phyloP scores from a whole-genome alignment of 2,329 filamentous ascomycete genomes.

The Taxawa tesnikishii region DNA sequence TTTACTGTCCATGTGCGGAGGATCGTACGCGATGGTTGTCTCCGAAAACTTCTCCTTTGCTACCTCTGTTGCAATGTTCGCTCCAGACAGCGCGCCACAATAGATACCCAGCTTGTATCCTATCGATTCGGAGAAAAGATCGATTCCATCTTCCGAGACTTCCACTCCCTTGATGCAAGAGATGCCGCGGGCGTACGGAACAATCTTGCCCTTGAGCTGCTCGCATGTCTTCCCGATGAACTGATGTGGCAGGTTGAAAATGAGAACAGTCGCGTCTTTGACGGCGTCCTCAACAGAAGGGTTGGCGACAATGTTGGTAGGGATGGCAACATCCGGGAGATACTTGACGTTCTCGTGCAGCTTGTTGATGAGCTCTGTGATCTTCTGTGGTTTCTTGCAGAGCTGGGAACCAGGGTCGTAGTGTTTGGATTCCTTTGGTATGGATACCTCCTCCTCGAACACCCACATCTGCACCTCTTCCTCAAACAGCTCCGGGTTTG shows the following conservation, averaged over 20 bases:
- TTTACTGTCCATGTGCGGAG: constrained; percentile 75
- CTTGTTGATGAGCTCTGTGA: constrained; percentile 82
- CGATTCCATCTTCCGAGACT: constrained; percentile 73
- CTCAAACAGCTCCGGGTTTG: constrained; percentile 71
- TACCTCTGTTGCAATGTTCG: constrained; percentile 93
- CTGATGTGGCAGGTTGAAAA: constrained; percentile 95
- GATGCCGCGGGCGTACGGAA: constrained; percentile 85
- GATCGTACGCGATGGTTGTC: constrained; percentile 93
- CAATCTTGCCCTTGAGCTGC: constrained; percentile 73
- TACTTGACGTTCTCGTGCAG: constrained; percentile 97
- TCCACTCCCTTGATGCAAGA: constrained; percentile 98
- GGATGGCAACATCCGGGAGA: constrained; percentile 75
- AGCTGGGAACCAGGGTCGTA: constrained; percentile 49
- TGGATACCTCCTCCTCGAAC: constrained; percentile 76
- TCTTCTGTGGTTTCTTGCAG: constrained; percentile 62
- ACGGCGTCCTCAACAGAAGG: constrained; percentile 70
- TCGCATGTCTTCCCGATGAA: constrained; percentile 84
- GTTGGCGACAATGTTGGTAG: constrained; percentile 73
- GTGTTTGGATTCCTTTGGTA: constrained; percentile 59
- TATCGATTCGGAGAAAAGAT: constrained; percentile 90
- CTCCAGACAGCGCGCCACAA: constrained; percentile 87
- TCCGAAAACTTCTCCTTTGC: constrained; percentile 94
- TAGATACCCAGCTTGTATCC: constrained; percentile 87
- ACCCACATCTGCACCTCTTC: constrained; percentile 97
- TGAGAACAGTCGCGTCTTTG: constrained; percentile 70